Base-by-base conservation (phyloP, 139 green algal genomes). In the Astrephomene gubernaculifera region DNA sequence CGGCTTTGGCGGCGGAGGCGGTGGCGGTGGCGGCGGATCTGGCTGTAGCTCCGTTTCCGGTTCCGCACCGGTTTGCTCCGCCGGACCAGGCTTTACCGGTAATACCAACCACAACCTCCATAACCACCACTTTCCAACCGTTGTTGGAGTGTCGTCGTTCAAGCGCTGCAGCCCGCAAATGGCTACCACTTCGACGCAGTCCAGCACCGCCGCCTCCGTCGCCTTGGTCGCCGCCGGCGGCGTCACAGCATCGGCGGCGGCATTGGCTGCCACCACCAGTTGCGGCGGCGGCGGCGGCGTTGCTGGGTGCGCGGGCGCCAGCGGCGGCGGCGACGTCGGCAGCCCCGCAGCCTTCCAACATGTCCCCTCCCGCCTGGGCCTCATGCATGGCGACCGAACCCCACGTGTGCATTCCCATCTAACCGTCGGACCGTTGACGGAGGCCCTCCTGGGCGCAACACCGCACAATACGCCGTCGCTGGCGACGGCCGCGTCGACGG, bases 361-460 rank as follows among this genome's bases (percentile, higher is more conserved):
- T 33, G 35, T 80, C 33, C 71, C 71, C 5, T 80, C 71, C 1
- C 71, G 71, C 33, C 52, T 80, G 49, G 71, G 71, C 4, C 49
- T 80, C 6, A 80, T 80, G 71, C 71, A 80, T 33, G 31, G 71
- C 4, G 43, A 29, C 41, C 25, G 27, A 43, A 31, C 29, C 70
- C 27, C 29, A 22, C 14, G 2, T 39, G 39, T 36, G 10, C 68
- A 57, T 10, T 24, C 9, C 68, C 68, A 19, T 24, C 38, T 22
- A 12, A 21, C 14, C 27, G 38, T 9, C 19, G 39, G 4, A 31
- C 39, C 38, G 68, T 39, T 39, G 39, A 19, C 12, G 38, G 35
- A 5, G 68, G 39, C 7, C 68, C 17, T 38, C 57, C 54, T 39
- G 68, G 41, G 4, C 38, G 65, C 4, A 5, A 52, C 65, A 5